A percentile compares a stretch with the other conserved stretches of the same genome.
phyloP scores from a whole-genome alignment of 1,284 basidiomycete genomes.

The Caloboletus firmus region DNA sequence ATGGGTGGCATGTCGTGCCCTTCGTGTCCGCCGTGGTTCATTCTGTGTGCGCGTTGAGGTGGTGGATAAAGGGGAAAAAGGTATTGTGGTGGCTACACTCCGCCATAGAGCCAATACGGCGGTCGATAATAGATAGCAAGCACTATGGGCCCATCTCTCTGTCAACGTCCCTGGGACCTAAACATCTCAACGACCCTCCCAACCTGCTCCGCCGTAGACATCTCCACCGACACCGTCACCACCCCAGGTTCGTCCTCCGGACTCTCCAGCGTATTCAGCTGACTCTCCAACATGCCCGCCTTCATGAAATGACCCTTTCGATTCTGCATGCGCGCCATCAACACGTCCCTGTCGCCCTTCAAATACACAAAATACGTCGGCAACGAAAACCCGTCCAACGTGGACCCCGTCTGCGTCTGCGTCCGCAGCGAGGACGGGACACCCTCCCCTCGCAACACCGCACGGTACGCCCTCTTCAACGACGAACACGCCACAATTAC shows the following conservation, averaged over 20 bases:
- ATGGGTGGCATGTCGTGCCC: conserved; percentile 50
- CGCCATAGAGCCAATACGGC: not conserved
- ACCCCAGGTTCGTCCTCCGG: conserved; percentile 72
- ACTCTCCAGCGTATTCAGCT: conserved; percentile 77
- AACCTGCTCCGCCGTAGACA: conserved; percentile 60
- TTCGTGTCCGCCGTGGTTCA: conserved; percentile 49
- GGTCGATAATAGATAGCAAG: not conserved
- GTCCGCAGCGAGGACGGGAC: not conserved
- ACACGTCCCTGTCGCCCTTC: conserved; percentile 61
- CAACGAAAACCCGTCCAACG: conserved; percentile 31
- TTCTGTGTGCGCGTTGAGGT: conserved; percentile 5
- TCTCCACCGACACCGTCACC: conserved; percentile 61
- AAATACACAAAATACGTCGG: conserved; percentile 84
- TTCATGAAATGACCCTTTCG: conserved; percentile 90
- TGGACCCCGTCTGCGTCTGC: conserved; percentile 13
- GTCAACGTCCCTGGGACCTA: not conserved
- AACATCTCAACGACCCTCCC: conserved; percentile 13
- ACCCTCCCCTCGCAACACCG: conserved; percentile 61
- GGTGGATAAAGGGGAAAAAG: not conserved
- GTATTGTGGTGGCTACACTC: conserved; percentile 1
- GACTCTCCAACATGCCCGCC: conserved; percentile 82
- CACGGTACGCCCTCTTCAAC: conserved; percentile 79
- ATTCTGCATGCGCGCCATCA: conserved; percentile 69
- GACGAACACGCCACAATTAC: conserved; percentile 88
- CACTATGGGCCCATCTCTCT: not conserved